Evolutionary conservation across 306 rosid genomes (phyloP).

Genomic region (Nissolia schottii): DNA sequence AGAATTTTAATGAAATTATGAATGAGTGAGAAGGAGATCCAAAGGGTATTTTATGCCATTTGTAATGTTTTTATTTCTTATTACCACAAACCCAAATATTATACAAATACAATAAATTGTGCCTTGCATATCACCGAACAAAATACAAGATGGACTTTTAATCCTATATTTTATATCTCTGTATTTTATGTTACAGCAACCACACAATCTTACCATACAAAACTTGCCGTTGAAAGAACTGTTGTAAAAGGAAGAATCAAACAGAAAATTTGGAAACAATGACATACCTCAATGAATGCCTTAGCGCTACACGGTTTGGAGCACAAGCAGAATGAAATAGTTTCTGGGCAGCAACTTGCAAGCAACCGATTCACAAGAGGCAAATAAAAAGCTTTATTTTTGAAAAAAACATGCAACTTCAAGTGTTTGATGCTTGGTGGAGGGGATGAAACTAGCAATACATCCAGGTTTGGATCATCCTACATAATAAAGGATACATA

Average conservation of each 20-base stretch:
- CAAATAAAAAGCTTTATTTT: neutral
- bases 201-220: no score
- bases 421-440: slow-evolving; percentile 21
- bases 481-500: neutral
- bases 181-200: no score
- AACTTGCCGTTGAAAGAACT: neutral
- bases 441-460: neutral
- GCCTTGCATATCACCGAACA: no score
- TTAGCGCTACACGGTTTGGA: neutral
- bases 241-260: neutral
- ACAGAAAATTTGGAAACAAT: neutral
- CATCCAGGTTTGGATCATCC: neutral
- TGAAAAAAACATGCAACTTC: neutral
- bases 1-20: no score
- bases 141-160: no score
- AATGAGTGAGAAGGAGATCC: no score
- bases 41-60: no score
- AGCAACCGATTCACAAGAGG: neutral
- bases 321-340: neutral
- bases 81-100: no score
- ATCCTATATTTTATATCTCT: no score
- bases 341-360: slow-evolving; percentile 3
- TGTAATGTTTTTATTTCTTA: no score
- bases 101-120: no score
- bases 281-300: slow-evolving; percentile 18